Evolutionary conservation across 192 early-diverging fungal species (phyloP), one percentile per base, ranked within the genome.

Genomic region (Entophlyctis luteolus): DNA sequence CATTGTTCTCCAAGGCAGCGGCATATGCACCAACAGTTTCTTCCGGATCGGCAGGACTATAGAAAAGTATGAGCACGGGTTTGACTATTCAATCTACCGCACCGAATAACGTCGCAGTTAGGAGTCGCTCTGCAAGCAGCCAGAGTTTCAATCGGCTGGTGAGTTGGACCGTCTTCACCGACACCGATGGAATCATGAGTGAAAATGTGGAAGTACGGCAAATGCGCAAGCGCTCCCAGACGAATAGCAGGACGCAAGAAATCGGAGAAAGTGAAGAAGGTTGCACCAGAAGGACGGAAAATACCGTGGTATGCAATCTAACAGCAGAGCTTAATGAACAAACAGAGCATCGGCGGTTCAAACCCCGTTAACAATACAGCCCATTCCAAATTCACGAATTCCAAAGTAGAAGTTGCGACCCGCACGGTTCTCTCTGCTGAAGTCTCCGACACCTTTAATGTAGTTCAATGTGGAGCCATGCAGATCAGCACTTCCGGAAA

Each of bases 141-240:
- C 59, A 96, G 71, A 10, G 95, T 96, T 77, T 99, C 96, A 42
- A 97, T 90, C 14, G 96, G 95, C 77, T 99, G 96, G 80, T 99
- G 96, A 52, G 96, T 99, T 32, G 95, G 96, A 3, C 96, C 96
- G 80, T 99, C 96, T 75, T 99, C 96, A 68, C 96, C 96, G 33
- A 93, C 86, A 69, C 94, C 96, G 62, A 99, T 94, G 37, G 95
- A 98, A 81, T 99, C 96, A 85, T 99, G 96, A 57, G 96, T 98
- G 90, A 95, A 94, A 70, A 99, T 88, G 82, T 96, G 98, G 62
- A 99, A 72, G 59, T 98, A 90, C 34, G 90, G 94, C 66, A 91
- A 87, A 33, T 90, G 83, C 55, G 91, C 89, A 52, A 99, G 81
- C 4, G 96, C 93, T 52, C 88, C 83, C 45, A 99, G 81, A 75